A percentile compares a stretch with the other conserved stretches of the same genome.
Conservation (phyloP, 139 green algal genomes). For the Nannochloris sp. region DNA sequence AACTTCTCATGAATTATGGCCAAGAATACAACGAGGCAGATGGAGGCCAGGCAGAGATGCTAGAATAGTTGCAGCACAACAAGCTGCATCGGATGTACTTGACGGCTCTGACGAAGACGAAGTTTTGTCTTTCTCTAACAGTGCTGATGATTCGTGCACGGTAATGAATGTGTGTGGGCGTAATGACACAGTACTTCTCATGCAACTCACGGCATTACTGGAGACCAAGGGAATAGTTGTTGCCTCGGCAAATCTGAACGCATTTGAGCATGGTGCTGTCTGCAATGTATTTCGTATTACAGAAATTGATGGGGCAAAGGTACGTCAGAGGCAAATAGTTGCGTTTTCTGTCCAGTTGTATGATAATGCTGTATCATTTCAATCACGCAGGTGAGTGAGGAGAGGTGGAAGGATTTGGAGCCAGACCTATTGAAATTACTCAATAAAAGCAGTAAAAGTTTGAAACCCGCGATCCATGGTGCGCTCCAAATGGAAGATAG, state of each 20-base stretch:
- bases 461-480: conserved; percentile 74
- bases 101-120: no score
- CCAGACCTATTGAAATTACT: conserved; percentile 42
- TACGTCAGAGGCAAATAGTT: no score
- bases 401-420: conserved; percentile 32
- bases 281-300: conserved; percentile 9
- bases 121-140: background rate
- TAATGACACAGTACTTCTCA: background rate
- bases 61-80: no score
- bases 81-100: no score
- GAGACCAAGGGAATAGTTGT: conserved; percentile 43
- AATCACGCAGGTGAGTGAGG: conserved; percentile 14
- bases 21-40: no score
- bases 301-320: background rate
- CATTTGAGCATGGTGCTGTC: background rate
- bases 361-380: no score
- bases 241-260: conserved; percentile 57
- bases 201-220: conserved; percentile 16
- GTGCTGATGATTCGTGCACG: background rate
- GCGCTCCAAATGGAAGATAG: conserved; percentile 53
- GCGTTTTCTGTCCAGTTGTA: no score
- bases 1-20: no score
- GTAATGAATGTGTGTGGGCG: background rate
- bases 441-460: conserved; percentile 37
- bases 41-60: no score